These are phyloP conservation scores for Clathrus columnatus DNA, from an alignment of 768 basidiomycete genomes.

Conservation along the genomic window DNA sequence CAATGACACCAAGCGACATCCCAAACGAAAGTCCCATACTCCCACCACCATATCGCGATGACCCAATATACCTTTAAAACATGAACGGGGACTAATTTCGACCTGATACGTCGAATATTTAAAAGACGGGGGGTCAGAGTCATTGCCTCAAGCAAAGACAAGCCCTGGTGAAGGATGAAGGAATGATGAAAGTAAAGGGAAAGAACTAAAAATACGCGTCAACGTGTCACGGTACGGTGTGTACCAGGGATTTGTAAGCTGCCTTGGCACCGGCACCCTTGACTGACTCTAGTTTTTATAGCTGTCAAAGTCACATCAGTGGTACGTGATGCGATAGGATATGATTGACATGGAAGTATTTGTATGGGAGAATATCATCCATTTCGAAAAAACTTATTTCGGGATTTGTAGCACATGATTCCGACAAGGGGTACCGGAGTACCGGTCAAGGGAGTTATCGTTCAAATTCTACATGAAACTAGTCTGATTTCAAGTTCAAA, in stretches of 20 bases:
- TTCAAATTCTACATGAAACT: not conserved
- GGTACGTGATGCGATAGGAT: too few species aligned
- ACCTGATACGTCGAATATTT: not conserved
- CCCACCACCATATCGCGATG: constrained; percentile 58
- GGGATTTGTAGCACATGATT: too few species aligned
- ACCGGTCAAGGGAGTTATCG: too few species aligned
- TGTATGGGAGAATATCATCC: too few species aligned
- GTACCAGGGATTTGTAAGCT: too few species aligned
- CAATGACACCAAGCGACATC: constrained; percentile 45
- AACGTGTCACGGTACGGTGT: not conserved
- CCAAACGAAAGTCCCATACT: constrained; percentile 47
- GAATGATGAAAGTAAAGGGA: not conserved
- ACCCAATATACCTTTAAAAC: constrained; percentile 53
- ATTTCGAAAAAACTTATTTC: too few species aligned
- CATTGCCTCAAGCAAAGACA: not conserved
- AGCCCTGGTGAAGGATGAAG: not conserved
- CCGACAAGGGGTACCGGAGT: too few species aligned
- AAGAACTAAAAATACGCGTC: not conserved
- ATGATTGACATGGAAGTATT: too few species aligned
- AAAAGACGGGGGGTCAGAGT: not conserved
- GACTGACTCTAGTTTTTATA: too few species aligned
- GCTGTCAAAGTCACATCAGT: too few species aligned
- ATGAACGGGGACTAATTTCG: constrained; percentile 22
- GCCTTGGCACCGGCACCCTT: too few species aligned
- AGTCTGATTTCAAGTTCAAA: not conserved